Evolutionary conservation across 305 asterid genomes (phyloP).

Genomic region (Rubia tinctorum): DNA sequence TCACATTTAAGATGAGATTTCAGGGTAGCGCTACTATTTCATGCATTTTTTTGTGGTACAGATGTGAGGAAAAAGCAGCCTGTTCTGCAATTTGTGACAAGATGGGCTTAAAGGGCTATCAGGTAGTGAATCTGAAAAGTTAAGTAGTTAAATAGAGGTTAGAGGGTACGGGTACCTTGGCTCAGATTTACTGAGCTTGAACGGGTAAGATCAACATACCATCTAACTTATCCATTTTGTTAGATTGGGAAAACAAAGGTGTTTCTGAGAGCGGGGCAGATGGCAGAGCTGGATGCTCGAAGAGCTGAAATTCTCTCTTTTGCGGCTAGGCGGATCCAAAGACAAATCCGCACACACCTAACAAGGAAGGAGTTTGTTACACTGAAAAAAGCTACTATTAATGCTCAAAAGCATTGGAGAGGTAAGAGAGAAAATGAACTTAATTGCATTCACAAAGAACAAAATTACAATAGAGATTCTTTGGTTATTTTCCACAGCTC

Average conservation of each 20-base stretch:
- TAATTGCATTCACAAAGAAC: neutral
- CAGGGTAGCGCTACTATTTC: neutral
- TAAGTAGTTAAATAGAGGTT: neutral
- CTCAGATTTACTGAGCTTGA: constrained; percentile 5
- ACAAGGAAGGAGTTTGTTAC: constrained; percentile 67
- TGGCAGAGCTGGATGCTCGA: constrained; percentile 97
- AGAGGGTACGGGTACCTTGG: constrained; percentile 11
- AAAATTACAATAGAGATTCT: neutral
- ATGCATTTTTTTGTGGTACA: constrained; percentile 24
- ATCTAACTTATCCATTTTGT: constrained; percentile 12
- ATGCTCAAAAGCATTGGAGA: constrained; percentile 79
- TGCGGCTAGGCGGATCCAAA: constrained; percentile 80
- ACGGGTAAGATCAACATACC: constrained; percentile 9
- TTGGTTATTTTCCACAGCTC: neutral
- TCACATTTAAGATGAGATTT: neutral
- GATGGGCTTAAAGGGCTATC: constrained; percentile 91
- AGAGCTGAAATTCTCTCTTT: constrained; percentile 83
- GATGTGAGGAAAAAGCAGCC: constrained; percentile 88
- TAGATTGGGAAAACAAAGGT: constrained; percentile 97
- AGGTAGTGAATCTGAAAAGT: constrained; percentile 39
- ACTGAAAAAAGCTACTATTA: constrained; percentile 66
- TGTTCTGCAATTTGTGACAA: constrained; percentile 71
- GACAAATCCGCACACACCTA: constrained; percentile 79
- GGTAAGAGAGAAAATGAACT: constrained; percentile 41
- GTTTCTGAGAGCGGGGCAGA: constrained; percentile 98